Percentiles rank a stretch among this genome's conserved stretches.
phyloP scores from a whole-genome alignment of 1,284 basidiomycete genomes.

The Moesziomyces sp. region DNA sequence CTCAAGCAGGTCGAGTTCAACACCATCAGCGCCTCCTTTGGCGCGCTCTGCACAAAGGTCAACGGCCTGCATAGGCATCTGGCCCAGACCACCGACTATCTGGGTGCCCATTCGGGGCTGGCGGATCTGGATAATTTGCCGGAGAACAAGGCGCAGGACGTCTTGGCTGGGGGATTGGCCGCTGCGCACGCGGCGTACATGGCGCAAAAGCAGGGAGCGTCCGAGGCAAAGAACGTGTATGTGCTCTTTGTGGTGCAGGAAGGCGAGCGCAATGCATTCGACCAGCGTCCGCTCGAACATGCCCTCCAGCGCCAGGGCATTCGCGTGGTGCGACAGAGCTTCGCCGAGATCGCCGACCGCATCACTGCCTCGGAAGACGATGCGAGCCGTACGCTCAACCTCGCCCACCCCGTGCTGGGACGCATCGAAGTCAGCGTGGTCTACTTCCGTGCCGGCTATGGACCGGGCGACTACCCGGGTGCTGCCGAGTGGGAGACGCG shows the following conservation, averaged over 20 bases:
- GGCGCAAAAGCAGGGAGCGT: slow-evolving; percentile 26
- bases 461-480: slow-evolving; percentile 81
- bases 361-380: slow-evolving; percentile 10
- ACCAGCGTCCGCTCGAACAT: slow-evolving; percentile 89
- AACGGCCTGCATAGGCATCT: slow-evolving; percentile 76
- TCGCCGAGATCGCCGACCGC: slow-evolving; percentile 42
- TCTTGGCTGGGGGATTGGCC: slow-evolving; percentile 80
- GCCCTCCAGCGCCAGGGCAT: slow-evolving; percentile 75
- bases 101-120: slow-evolving; percentile 74
- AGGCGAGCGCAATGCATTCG: slow-evolving; percentile 93
- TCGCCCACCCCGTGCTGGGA: slow-evolving; percentile 32
- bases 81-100: slow-evolving; percentile 20
- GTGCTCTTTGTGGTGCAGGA: slow-evolving; percentile 90
- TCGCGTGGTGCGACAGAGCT: slow-evolving; percentile 45
- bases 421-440: slow-evolving; percentile 79
- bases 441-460: slow-evolving; percentile 89
- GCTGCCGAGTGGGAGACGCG: slow-evolving; percentile 77
- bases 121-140: slow-evolving; percentile 75
- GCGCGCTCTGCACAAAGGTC: slow-evolving; percentile 79
- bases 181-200: slow-evolving; percentile 82
- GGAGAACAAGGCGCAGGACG: slow-evolving; percentile 77
- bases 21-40: slow-evolving; percentile 93
- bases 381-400: slow-evolving; percentile 6
- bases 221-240: slow-evolving; percentile 32
- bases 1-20: slow-evolving; percentile 99